A percentile compares a stretch with the other conserved stretches of the same genome.
phyloP scores from a whole-genome alignment of 2,329 filamentous ascomycete species.

The Hypoxylon sp. region DNA sequence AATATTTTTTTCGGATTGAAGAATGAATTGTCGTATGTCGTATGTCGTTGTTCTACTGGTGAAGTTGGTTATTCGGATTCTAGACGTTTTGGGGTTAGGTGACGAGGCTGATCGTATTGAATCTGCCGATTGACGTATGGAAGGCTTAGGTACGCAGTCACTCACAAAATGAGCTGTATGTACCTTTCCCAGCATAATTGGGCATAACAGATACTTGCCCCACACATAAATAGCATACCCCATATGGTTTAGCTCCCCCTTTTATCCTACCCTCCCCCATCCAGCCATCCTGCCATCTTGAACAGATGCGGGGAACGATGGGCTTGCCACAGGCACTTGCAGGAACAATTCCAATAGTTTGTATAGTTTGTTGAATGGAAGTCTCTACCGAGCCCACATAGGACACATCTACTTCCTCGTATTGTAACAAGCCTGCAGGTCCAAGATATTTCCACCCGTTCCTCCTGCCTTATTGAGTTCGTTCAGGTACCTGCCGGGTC shows the following conservation, averaged over 20 bases:
- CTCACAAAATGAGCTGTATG: neutral
- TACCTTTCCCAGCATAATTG: constrained; percentile 27
- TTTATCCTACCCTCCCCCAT: neutral
- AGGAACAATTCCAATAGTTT: constrained; percentile 13
- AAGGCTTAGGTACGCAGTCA: constrained; percentile 28
- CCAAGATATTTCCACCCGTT: constrained; percentile 2
- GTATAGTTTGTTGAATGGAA: constrained; percentile 14
- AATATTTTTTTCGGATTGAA: neutral
- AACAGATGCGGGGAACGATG: constrained; percentile 37
- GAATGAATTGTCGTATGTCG: constrained; percentile 2
- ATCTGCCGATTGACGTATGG: constrained; percentile 51
- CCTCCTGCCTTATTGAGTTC: constrained; percentile 19
- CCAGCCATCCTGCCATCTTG: constrained; percentile 9
- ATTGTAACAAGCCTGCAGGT: constrained; percentile 8
- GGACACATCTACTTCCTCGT: neutral
- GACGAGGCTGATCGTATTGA: constrained; percentile 51
- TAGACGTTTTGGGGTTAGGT: constrained; percentile 27
- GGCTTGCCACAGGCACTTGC: constrained; percentile 7
- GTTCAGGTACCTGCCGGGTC: constrained; percentile 3
- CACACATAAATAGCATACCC: neutral
- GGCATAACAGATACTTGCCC: constrained; percentile 24
- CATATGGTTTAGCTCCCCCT: constrained; percentile 26
- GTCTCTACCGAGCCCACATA: constrained; percentile 16
- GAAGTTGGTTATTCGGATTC: constrained; percentile 34
- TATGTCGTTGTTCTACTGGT: constrained; percentile 27